These are phyloP conservation scores for Helotiales sp. DNA, from an alignment of 2,329 filamentous ascomycete species.

Conservation along the genomic window DNA sequence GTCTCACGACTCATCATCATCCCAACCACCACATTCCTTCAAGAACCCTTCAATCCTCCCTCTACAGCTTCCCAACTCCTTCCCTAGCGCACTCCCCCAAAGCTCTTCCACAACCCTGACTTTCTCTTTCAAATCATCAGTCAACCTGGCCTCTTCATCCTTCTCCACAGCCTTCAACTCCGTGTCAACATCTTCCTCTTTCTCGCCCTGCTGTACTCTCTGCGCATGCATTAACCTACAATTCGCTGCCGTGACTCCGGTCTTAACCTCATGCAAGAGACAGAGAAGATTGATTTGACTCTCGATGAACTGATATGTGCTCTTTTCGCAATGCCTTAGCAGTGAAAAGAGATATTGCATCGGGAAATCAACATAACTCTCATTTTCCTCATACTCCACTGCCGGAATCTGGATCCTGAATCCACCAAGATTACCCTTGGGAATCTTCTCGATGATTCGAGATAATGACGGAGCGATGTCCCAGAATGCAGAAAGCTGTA, in stretches of 20 bases:
- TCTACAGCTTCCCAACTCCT: slow-evolving; percentile 71
- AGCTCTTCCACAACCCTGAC: slow-evolving; percentile 88
- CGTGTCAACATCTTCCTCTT: slow-evolving; percentile 39
- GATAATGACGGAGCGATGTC: slow-evolving; percentile 88
- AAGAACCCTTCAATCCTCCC: slow-evolving; percentile 73
- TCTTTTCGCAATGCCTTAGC: slow-evolving; percentile 84
- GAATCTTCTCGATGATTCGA: slow-evolving; percentile 78
- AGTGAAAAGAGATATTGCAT: slow-evolving; percentile 88
- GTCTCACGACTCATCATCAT: slow-evolving; percentile 39
- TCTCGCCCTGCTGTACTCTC: slow-evolving; percentile 41
- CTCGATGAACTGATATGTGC: slow-evolving; percentile 96
- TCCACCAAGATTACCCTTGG: slow-evolving; percentile 40
- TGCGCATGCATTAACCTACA: slow-evolving; percentile 68
- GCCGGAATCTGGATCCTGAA: slow-evolving; percentile 66
- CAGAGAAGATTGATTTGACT: slow-evolving; percentile 89
- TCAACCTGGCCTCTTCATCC: slow-evolving; percentile 71
- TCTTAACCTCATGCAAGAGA: slow-evolving; percentile 86
- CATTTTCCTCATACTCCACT: slow-evolving; percentile 87
- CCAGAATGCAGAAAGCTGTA: slow-evolving; percentile 94
- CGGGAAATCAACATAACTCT: slow-evolving; percentile 75
- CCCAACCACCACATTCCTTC: slow-evolving; percentile 81
- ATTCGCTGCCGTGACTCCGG: slow-evolving; percentile 70
- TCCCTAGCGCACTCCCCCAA: slow-evolving; percentile 85
- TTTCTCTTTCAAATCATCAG: slow-evolving; percentile 89
- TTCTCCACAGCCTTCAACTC: slow-evolving; percentile 56